Percentiles rank a stretch among this genome's conserved stretches.
phyloP scores from a whole-genome alignment of 73 alveolate species.

The Uronychia binucleata region DNA sequence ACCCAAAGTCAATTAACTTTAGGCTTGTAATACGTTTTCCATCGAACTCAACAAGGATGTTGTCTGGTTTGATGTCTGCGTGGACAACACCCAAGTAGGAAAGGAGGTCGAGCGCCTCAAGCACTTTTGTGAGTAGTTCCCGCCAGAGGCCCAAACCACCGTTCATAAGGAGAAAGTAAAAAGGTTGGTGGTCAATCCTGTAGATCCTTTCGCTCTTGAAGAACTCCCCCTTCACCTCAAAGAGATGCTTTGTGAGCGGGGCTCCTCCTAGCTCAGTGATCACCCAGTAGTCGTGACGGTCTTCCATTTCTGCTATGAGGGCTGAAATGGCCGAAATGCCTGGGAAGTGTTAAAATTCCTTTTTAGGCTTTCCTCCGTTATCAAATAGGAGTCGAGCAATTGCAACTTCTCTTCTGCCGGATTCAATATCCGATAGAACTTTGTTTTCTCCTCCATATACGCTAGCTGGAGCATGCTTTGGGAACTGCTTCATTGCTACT shows the following conservation, averaged over 20 bases:
- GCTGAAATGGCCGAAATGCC: conserved; percentile 48
- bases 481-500: conserved; percentile 70
- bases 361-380: not conserved
- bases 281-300: conserved; percentile 60
- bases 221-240: conserved; percentile 75
- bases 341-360: conserved; percentile 11
- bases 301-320: conserved; percentile 52
- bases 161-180: conserved; percentile 35
- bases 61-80: conserved; percentile 83
- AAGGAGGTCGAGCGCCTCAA: conserved; percentile 57
- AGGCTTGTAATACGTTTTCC: conserved; percentile 39
- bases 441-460: not conserved
- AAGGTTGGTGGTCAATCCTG: conserved; percentile 38
- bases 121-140: conserved; percentile 32
- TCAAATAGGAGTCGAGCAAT: not conserved
- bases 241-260: conserved; percentile 55
- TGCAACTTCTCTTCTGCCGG: not conserved
- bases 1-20: conserved; percentile 75
- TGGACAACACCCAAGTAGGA: conserved; percentile 47
- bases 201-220: conserved; percentile 60
- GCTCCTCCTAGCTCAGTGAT: conserved; percentile 69
- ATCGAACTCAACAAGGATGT: conserved; percentile 56
- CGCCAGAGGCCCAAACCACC: conserved; percentile 17
- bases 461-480: conserved; percentile 6
- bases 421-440: not conserved